phyloP scores from a whole-genome alignment of 2,329 filamentous ascomycete species.

The Botrytis fabae region DNA sequence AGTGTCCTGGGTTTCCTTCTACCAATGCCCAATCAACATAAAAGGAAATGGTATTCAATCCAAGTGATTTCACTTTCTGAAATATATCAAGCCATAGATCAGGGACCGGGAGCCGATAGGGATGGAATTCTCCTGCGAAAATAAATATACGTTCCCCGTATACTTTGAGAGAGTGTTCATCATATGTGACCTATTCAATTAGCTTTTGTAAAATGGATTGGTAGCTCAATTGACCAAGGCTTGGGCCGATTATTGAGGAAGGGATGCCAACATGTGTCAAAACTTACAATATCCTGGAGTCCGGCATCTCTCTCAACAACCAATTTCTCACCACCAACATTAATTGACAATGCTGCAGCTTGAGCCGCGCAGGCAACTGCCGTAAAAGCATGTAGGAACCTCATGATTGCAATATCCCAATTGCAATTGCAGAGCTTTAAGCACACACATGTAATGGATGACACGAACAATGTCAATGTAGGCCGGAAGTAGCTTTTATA shows the following conservation, averaged over 20 bases:
- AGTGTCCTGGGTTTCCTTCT: slow-evolving; percentile 71
- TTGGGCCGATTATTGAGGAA: not conserved
- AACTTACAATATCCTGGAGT: slow-evolving; percentile 56
- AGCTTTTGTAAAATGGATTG: not conserved
- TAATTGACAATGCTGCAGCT: slow-evolving; percentile 48
- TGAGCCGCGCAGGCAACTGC: slow-evolving; percentile 46
- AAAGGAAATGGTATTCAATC: slow-evolving; percentile 78
- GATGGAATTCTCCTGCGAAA: slow-evolving; percentile 65
- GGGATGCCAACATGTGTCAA: not conserved
- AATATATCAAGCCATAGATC: slow-evolving; percentile 70
- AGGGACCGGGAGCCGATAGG: slow-evolving; percentile 60
- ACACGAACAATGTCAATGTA: not conserved
- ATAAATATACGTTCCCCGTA: slow-evolving; percentile 62
- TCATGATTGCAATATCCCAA: slow-evolving; percentile 40
- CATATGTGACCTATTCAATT: slow-evolving; percentile 54
- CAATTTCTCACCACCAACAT: slow-evolving; percentile 48
- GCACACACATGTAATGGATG: not conserved
- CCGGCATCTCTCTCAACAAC: slow-evolving; percentile 51
- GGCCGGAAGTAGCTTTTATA: slow-evolving; percentile 5
- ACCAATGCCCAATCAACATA: slow-evolving; percentile 78
- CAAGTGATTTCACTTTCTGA: slow-evolving; percentile 78
- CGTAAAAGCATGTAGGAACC: slow-evolving; percentile 41
- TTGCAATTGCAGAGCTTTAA: not conserved
- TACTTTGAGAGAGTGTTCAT: slow-evolving; percentile 62
- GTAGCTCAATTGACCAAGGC: not conserved